Percentiles rank a stretch among this genome's conserved stretches.
Conservation (phyloP, 1,139 yeast species). For the Geotrichum klebahnii region DNA sequence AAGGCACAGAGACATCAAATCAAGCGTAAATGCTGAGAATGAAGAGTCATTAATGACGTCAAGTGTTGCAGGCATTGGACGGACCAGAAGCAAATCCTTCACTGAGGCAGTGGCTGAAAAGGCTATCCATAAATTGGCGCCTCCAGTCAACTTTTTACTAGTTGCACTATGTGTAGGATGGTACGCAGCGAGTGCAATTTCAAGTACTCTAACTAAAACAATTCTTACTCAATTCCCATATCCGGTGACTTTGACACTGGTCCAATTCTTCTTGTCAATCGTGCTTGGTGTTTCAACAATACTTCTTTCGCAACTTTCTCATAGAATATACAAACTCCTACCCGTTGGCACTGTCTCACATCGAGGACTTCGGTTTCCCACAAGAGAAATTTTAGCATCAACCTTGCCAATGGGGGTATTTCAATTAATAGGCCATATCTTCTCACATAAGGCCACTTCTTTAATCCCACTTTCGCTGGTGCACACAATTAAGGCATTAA, state of each 20-base stretch:
- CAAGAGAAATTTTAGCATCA: constrained; percentile 52
- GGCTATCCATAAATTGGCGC: constrained; percentile 38
- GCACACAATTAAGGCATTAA: constrained; percentile 84
- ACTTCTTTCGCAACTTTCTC: constrained; percentile 27
- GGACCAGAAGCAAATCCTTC: constrained; percentile 14
- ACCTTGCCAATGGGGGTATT: constrained; percentile 91
- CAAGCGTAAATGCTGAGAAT: background rate
- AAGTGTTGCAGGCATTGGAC: background rate
- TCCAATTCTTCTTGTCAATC: constrained; percentile 73
- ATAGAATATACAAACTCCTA: constrained; percentile 26
- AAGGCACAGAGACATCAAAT: background rate
- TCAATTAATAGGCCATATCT: constrained; percentile 84
- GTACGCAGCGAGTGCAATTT: constrained; percentile 75
- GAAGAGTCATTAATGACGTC: too few relatives aligned
- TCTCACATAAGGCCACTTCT: constrained; percentile 84
- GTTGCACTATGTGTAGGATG: constrained; percentile 59
- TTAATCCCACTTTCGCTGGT: constrained; percentile 86
- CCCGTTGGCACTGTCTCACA: constrained; percentile 37
- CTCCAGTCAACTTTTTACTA: constrained; percentile 41
- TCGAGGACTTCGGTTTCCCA: constrained; percentile 46
- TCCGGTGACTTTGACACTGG: constrained; percentile 81
- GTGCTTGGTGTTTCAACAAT: constrained; percentile 49
- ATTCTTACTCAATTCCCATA: constrained; percentile 65
- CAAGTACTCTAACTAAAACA: constrained; percentile 74
- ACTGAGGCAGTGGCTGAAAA: constrained; percentile 24